phyloP scores from a whole-genome alignment of 1,284 basidiomycete species.

The Boletus smithii region DNA sequence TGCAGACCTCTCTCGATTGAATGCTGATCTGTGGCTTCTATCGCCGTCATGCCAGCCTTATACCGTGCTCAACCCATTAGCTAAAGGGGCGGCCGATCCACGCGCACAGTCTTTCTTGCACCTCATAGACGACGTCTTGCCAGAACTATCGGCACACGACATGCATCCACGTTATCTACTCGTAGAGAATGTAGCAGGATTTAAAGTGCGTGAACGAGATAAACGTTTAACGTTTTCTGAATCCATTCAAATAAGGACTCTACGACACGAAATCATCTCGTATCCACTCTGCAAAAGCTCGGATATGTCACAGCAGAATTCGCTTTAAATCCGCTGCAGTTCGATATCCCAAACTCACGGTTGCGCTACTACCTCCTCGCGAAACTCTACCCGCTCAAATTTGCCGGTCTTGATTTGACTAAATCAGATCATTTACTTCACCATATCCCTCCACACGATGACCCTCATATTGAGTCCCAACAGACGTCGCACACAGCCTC shows the following conservation, averaged over 20 bases:
- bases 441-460: conserved; percentile 18
- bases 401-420: conserved; percentile 23
- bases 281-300: conserved; percentile 46
- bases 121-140: conserved; percentile 62
- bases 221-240: conserved; percentile 4
- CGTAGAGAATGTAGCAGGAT: conserved; percentile 77
- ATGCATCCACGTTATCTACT: conserved; percentile 56
- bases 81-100: conserved; percentile 66
- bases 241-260: conserved; percentile 53
- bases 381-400: conserved; percentile 43
- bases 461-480: not conserved
- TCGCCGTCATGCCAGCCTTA: conserved; percentile 81
- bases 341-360: conserved; percentile 74
- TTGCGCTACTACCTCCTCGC: conserved; percentile 77
- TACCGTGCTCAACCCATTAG: conserved; percentile 68
- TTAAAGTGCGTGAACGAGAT: conserved; percentile 52
- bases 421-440: conserved; percentile 17
- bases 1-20: conserved; percentile 39
- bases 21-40: conserved; percentile 65
- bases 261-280: conserved; percentile 52
- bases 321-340: conserved; percentile 69
- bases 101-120: conserved; percentile 74
- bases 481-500: not conserved
- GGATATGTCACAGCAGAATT: conserved; percentile 61
- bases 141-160: conserved; percentile 44